Percentiles rank a stretch among this genome's conserved stretches.
phyloP scores from a whole-genome alignment of 495 filamentous ascomycete species.

The Bacidia gigantensis region DNA sequence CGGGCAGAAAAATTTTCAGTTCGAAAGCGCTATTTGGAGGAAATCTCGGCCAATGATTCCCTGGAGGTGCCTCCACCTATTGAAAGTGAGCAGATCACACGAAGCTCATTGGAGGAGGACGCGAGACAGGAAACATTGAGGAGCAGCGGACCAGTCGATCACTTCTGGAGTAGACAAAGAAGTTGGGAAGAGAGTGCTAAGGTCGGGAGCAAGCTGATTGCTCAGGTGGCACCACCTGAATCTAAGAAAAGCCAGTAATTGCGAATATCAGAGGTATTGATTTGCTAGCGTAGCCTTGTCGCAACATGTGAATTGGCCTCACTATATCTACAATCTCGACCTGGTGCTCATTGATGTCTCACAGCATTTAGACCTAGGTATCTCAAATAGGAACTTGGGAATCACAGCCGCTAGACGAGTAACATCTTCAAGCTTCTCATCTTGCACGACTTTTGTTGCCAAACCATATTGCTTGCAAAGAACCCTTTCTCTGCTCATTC shows the following conservation, averaged over 20 bases:
- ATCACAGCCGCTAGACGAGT: no score
- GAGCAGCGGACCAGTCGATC: constrained; percentile 41
- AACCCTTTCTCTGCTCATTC: constrained; percentile 33
- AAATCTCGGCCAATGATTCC: constrained; percentile 33
- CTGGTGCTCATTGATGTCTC: no score
- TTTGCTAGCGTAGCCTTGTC: background rate
- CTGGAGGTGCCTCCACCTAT: constrained; percentile 18
- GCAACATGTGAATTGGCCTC: no score
- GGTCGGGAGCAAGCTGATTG: constrained; percentile 44
- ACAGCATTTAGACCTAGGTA: no score
- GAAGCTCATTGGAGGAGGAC: constrained; percentile 48
- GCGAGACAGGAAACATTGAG: constrained; percentile 42
- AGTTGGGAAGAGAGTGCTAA: constrained; percentile 46
- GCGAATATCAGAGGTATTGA: background rate
- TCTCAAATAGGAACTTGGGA: no score
- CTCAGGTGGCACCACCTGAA: constrained; percentile 29
- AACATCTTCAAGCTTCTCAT: no score
- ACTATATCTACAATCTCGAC: no score
- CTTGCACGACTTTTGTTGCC: no score
- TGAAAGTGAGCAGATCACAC: constrained; percentile 30
- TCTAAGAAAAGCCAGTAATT: constrained; percentile 45
- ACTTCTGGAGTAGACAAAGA: constrained; percentile 57
- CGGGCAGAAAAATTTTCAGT: constrained; percentile 58
- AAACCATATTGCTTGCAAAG: no score
- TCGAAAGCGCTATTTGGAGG: constrained; percentile 58